Percentiles rank a stretch among this genome's conserved stretches.
Evolutionary conservation across 495 filamentous ascomycete species (phyloP).

Genomic region (Cryomyces minteri): DNA sequence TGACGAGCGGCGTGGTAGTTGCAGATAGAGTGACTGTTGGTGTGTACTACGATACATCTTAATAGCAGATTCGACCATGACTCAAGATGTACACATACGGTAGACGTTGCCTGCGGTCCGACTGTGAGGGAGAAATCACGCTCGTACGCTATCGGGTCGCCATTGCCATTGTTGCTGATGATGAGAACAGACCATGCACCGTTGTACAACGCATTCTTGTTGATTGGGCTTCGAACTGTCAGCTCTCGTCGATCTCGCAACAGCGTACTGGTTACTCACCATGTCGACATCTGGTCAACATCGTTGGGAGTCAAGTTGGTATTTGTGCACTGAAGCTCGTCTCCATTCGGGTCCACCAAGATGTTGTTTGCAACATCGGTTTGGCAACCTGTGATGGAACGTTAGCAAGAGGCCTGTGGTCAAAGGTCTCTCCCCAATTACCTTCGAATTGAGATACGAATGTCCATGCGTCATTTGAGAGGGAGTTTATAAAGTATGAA

Average conservation of each 20-base stretch:
- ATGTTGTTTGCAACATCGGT: constrained; percentile 16
- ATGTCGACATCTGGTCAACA: constrained; percentile 15
- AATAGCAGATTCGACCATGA: too few species aligned
- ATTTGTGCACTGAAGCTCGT: constrained; percentile 14
- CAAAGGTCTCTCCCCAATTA: background rate
- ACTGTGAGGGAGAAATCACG: constrained; percentile 19
- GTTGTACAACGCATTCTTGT: constrained; percentile 14
- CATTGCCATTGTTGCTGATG: constrained; percentile 19
- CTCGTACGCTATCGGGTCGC: constrained; percentile 17
- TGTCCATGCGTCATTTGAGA: constrained; percentile 16
- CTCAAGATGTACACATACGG: background rate
- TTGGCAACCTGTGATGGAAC: constrained; percentile 9
- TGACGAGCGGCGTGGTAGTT: constrained; percentile 9
- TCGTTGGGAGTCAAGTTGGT: constrained; percentile 15
- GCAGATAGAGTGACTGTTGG: constrained; percentile 1
- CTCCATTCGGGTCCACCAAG: constrained; percentile 17
- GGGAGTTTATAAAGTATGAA: constrained; percentile 17
- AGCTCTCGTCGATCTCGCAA: background rate
- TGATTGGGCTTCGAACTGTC: constrained; percentile 5
- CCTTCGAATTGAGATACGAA: constrained; percentile 16
- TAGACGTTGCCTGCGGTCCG: constrained; percentile 15
- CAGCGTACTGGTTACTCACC: constrained; percentile 3
- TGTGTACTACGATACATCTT: background rate
- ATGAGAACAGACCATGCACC: constrained; percentile 20
- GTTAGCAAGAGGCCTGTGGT: background rate